Conservation (phyloP, 129 eudicot species). For the Scalesia atractyloides region DNA sequence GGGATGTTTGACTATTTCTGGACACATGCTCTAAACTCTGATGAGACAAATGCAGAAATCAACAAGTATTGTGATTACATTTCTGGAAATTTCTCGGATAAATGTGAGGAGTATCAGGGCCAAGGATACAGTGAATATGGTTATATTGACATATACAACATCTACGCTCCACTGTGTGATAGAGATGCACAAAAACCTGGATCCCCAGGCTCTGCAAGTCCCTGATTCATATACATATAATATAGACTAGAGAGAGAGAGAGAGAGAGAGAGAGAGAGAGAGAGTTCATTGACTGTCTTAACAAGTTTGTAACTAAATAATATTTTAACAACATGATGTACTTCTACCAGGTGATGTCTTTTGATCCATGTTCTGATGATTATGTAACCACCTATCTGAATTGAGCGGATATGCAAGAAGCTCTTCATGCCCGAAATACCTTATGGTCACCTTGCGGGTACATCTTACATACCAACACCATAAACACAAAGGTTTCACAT, state of each 20-base stretch:
- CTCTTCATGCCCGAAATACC: constrained; percentile 47
- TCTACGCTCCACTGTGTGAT: constrained; percentile 53
- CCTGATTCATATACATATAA: constrained; percentile 1
- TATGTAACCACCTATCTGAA: constrained; percentile 49
- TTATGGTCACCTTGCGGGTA: constrained; percentile 48
- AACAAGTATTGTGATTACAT: constrained; percentile 34
- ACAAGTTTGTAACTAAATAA: neutral
- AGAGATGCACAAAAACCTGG: constrained; percentile 14
- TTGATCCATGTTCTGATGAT: constrained; percentile 51
- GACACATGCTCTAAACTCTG: constrained; percentile 49
- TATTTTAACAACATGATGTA: neutral
- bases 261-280: too few relatives aligned
- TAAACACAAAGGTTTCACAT: neutral
- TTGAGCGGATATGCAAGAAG: constrained; percentile 42
- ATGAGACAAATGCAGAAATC: constrained; percentile 43
- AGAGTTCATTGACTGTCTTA: neutral
- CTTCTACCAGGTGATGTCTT: constrained; percentile 35
- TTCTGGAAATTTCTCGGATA: constrained; percentile 22
- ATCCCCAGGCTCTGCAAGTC: constrained; percentile 48
- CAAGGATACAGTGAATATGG: constrained; percentile 25
- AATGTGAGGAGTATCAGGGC: constrained; percentile 15
- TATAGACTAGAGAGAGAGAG: neutral
- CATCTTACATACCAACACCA: neutral
- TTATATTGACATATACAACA: constrained; percentile 41
- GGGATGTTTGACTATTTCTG: constrained; percentile 45